Evolutionary conservation across 345 rosid genomes (phyloP), one percentile per base, ranked within the genome.

Genomic region (Syzygium aqueum): DNA sequence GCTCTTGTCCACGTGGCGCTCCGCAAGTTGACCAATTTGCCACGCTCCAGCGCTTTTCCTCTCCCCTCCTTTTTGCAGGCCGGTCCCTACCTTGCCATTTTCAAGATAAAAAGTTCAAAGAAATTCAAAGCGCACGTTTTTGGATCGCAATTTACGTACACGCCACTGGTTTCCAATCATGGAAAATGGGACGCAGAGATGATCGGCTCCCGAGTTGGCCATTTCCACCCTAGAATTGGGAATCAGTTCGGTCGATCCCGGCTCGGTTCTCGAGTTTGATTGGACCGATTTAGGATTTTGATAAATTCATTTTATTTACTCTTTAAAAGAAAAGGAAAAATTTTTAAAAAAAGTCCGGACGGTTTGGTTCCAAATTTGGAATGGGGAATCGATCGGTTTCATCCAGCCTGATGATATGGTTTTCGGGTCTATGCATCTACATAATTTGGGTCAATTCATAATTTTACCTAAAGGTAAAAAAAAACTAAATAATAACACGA

Each of bases 121-220:
- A 1, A 67, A 33, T 19, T 33, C 82, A 73, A 19, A 73, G 15
- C 1, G 82, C 82, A 22, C 80, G 49, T 12, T 19, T 73, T 11
- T 37, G 2, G 23, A 49, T 37, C 27, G 1, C 49, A 73, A 73
- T 4, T 73, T 73, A 73, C 82, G 82, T 19, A 19, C 49, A 11
- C 2, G 49, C 49, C 82, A 73, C 80, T 37, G 82, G 82, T 30
- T 67, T 67, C 43, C 54, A 52, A 14, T 43, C 46, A 43, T 1
- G 46, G 46, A 43, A 43, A 43, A 43, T 43, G 46, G 46, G 46
- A 43, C 7, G 46, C 1, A 43, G 46, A 1, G 3, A 6, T 43
- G 46, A 43, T 43, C 7, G 1, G 7, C 6, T 43, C 1, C 7
- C 46, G 7, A 1, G 1, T 43, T 43, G 7, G 46, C 1, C 46